Conservation (phyloP, 345 rosid genomes). For the Conringia planisiliqua region DNA sequence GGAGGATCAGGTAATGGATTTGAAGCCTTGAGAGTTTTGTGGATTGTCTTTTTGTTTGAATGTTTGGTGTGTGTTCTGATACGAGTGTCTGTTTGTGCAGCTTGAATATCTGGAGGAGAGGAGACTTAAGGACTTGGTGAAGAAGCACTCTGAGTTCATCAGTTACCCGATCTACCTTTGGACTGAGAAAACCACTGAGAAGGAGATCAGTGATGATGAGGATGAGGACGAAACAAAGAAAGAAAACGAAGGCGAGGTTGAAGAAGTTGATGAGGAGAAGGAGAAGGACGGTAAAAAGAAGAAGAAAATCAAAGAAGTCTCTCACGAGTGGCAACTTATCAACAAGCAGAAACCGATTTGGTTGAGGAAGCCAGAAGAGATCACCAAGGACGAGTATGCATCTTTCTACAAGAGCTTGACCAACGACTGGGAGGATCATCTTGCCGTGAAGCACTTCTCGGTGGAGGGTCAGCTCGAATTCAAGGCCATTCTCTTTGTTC, state of each 20-base stretch:
- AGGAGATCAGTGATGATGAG: constrained; percentile 83
- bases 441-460: constrained; percentile 84
- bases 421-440: constrained; percentile 87
- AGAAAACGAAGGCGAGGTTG: constrained; percentile 65
- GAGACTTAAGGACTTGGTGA: constrained; percentile 85
- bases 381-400: constrained; percentile 81
- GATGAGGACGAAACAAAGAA: constrained; percentile 71
- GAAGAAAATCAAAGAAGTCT: constrained; percentile 88
- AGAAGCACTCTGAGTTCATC: constrained; percentile 92
- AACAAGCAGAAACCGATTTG: constrained; percentile 94
- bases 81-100: constrained; percentile 26
- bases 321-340: constrained; percentile 80
- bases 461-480: constrained; percentile 96
- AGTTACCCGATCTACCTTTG: constrained; percentile 83
- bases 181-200: constrained; percentile 89
- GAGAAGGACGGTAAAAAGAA: constrained; percentile 68
- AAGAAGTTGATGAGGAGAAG: constrained; percentile 79
- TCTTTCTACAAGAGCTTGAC: constrained; percentile 84
- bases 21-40: background rate
- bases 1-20: constrained; percentile 60
- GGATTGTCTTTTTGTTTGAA: background rate
- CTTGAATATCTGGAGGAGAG: constrained; percentile 85
- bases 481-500: constrained; percentile 77
- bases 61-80: background rate
- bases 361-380: constrained; percentile 91